Base-by-base conservation (phyloP, 2,329 filamentous ascomycete genomes). In the Lojkania enalia region DNA sequence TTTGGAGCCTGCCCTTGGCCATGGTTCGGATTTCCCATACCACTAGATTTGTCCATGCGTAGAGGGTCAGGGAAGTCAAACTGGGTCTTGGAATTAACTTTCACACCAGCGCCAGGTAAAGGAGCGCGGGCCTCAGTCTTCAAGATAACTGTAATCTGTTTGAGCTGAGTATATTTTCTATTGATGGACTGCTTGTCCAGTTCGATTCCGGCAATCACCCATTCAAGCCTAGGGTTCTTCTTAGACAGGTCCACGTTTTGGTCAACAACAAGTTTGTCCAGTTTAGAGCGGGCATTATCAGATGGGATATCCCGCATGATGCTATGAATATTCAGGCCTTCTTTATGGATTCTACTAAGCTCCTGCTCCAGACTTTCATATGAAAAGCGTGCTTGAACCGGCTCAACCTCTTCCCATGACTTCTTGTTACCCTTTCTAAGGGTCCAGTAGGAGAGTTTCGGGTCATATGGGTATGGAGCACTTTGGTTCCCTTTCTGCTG, bases 111-210 rank as follows among this genome's bases (percentile, higher is more conserved):
- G 16, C 14, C 14, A 20, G 15, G 33, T 11, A 21, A 11, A 12
- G 16, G 16, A 7, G 20, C 11, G 13, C 36, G 42, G 20, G 55
- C 44, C 16, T 60, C 60, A 2, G 63, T 63, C 37, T 66, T 52
- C 13, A 69, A 49, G 9, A 69, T 57, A 5, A 69, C 46, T 16
- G 58, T 52, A 3, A 69, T 56, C 29, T 57, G 50, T 16, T 45
- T 48, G 5, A 64, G 51, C 2, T 48, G 46, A n/a, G 44, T 49
- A 29, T 61, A 32, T 0, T n/a, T 29, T 14, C 48, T 54, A 5
- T 20, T 15, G 12, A 5, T 20, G 5, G 12, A 11, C 5, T 9
- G 6, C 53, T 54, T 64, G 18, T 59, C 48, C 14, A 61, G 50
- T 2, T 64, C 45, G 4, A 68, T 48, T n/a, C 54, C 57, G 2